Base-by-base conservation (phyloP, 441 rosid species). In the Populus hybrid region DNA sequence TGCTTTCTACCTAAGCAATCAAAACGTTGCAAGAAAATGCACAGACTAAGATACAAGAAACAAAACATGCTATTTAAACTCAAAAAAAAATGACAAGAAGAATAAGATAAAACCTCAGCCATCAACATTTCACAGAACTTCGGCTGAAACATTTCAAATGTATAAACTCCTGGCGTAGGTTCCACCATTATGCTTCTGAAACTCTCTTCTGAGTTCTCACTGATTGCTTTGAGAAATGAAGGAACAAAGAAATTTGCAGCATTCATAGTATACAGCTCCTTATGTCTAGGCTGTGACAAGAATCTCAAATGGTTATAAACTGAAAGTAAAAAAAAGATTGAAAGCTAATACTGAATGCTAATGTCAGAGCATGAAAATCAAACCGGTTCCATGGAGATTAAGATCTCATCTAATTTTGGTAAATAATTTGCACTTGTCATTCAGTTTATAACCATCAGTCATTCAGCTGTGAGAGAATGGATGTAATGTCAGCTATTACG, bases 101-200 rank as follows among this genome's bases (percentile, higher is more conserved):
- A 74, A 28, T 4, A 59, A 80, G 34, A 26, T 65, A 32, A 78
- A 83, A 90, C 98, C 95, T 94, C 98, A 6, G 89, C 71, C 66
- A 90, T 82, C 89, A 94, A 83, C 89, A 94, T 82, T 71, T 89
- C 89, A 53, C 98, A 89, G 80, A 89, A 86, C 57, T 72, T 81
- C 72, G 94, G 91, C 82, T 88, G 91, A 81, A 94, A 85, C 91
- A 94, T 89, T 68, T 91, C 89, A 83, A 94, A 94, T 72, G 85
- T 84, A 57, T 83, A 91, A 67, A 94, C 88, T 76, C 97, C 59
- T 5, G 59, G 19, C 1, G 59, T 16, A 16, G 59, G 59, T 16
- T 50, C 59, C 19, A 16, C 7, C 59, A 50, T 50, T 50, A 50
- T 50, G 59, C 59, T 5, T 50, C n/a, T 50, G 59, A 50, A 50